These are phyloP conservation scores for Ophiostoma piceae DNA, from an alignment of 2,329 filamentous ascomycete species.

Conservation along the genomic window DNA sequence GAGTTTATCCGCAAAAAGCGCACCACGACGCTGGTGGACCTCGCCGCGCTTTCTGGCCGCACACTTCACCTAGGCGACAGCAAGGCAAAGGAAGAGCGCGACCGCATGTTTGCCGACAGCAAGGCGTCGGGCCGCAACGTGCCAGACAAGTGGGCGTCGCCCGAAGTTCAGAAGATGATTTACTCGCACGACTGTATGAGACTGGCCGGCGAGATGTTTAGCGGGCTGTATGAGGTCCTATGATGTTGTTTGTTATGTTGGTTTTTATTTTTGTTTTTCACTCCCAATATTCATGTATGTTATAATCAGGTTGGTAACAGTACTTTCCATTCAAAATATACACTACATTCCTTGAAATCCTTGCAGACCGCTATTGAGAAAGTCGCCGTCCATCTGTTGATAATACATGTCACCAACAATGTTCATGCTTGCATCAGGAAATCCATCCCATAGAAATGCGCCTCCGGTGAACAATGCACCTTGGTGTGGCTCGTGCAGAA, in stretches of 20 bases:
- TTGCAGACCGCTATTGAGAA: background rate
- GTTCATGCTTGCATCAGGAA: background rate
- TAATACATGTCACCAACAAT: background rate
- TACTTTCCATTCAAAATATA: too few relatives aligned
- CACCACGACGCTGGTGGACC: background rate
- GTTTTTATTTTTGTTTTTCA: too few relatives aligned
- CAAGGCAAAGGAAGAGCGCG: background rate
- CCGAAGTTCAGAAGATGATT: background rate
- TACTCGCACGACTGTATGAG: background rate
- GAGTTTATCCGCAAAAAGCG: background rate
- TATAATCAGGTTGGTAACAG: too few relatives aligned
- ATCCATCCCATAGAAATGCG: background rate
- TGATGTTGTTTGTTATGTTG: background rate
- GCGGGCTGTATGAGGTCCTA: background rate
- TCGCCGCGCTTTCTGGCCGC: conserved; percentile 30
- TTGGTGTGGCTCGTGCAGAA: background rate
- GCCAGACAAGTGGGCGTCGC: background rate
- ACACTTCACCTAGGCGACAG: background rate
- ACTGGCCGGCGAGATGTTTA: background rate
- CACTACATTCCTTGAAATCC: background rate
- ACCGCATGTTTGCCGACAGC: background rate
- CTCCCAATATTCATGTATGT: too few relatives aligned
- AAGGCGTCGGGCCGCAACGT: background rate
- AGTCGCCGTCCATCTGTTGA: background rate
- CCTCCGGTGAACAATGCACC: background rate